Percentiles rank a stretch among this genome's conserved stretches.
Conservation (phyloP, 805 yeast species). For the Brettanomyces nanus region DNA sequence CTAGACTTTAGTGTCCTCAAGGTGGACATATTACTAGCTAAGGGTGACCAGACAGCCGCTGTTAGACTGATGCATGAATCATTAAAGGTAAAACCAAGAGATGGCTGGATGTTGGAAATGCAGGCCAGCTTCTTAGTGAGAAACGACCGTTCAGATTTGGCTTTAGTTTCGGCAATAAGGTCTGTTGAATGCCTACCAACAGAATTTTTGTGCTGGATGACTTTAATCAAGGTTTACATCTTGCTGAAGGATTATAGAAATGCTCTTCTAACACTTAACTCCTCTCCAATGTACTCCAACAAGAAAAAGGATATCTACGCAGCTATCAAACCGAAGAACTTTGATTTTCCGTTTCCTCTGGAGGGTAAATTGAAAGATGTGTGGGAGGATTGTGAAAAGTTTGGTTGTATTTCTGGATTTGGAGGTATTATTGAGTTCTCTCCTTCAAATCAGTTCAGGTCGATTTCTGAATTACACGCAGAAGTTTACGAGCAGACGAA, state of each 20-base stretch:
- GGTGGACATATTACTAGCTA: constrained; percentile 31
- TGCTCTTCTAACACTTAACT: constrained; percentile 63
- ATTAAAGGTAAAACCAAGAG: constrained; percentile 38
- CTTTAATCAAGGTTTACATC: constrained; percentile 52
- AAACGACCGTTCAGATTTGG: constrained; percentile 46
- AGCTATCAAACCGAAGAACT: constrained; percentile 35
- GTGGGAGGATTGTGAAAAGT: constrained; percentile 33
- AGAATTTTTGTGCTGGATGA: constrained; percentile 68
- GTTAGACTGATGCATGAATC: constrained; percentile 34
- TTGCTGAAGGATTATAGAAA: constrained; percentile 42
- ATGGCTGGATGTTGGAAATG: constrained; percentile 47
- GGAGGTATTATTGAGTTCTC: constrained; percentile 28
- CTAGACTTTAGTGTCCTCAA: constrained; percentile 26
- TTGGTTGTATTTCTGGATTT: constrained; percentile 26
- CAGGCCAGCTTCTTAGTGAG: constrained; percentile 58
- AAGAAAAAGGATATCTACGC: constrained; percentile 37
- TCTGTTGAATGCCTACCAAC: constrained; percentile 66
- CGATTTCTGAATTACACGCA: constrained; percentile 39
- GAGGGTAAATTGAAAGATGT: constrained; percentile 45
- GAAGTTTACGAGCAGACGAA: constrained; percentile 41
- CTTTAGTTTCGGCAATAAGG: constrained; percentile 48
- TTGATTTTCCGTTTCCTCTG: constrained; percentile 41
- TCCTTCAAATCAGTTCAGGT: constrained; percentile 26
- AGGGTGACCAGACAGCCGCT: constrained; percentile 41
- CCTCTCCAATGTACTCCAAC: constrained; percentile 60